Base-by-base conservation (phyloP, 2,329 filamentous ascomycete genomes). In the Sclerotinia nivalis region DNA sequence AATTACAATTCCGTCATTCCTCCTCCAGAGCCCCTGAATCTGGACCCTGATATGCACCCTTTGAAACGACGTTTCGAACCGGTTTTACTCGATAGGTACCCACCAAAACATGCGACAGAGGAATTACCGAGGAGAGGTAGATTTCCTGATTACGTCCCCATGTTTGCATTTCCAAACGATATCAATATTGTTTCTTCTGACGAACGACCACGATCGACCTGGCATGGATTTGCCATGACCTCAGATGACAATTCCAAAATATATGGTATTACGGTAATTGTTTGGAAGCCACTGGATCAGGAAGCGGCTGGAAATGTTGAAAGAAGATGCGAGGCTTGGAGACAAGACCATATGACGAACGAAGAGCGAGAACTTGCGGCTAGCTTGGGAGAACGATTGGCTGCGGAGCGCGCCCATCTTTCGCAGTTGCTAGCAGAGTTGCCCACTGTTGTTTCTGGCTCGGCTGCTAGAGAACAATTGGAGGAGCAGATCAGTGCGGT, bases 161-260 rank as follows among this genome's bases (percentile, higher is more conserved):
- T 70, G 69, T 70, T 70, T 45, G 69, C 69, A 45, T 70, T 70
- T 67, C 69, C 69, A 37, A 70, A 70, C 28, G 69, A 70, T 55
- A 70, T 70, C 45, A 70, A 67, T n/a, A 70, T 70, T 22, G 69
- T 70, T 37, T 70, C 69, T 37, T 66, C 69, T 18, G 69, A 70
- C 49, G 69, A 70, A 79, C 87, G 94, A 72, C 96, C 96, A 0
- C 87, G 93, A 72, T 95, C 96, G n/a, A 97, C 94, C 34, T 99
- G 96, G 96, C 96, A 99, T 81, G 96, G 96, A 62, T 99, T 99
- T 78, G 94, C 93, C 72, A 98, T 99, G 96, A 99, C 96, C 2
- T 91, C 91, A 31, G 92, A 92, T 69, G 94, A 98, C 78, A 95
- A 93, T 76, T 91, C 93, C 69, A 97, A 96, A 79, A 85, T 98